Percentiles rank a stretch among this genome's conserved stretches.
These are phyloP conservation scores for Coemansia sp. DNA, from an alignment of 192 early-diverging fungal species.

Conservation along the genomic window DNA sequence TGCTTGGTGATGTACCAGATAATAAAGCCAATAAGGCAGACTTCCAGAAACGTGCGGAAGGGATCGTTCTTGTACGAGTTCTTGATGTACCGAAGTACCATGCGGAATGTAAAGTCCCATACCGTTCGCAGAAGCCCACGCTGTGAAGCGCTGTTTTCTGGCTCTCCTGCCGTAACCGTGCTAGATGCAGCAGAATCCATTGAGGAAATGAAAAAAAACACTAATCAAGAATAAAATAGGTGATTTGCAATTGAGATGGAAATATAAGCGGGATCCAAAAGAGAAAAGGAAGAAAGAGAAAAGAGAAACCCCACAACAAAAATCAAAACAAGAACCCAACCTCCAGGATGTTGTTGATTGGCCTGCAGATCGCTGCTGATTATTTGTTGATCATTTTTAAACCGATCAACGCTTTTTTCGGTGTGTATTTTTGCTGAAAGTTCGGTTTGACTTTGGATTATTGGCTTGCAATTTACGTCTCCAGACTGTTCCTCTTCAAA, in stretches of 20 bases:
- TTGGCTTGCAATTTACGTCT: no score
- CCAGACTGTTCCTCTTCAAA: no score
- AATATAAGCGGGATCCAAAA: neutral
- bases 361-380: no score
- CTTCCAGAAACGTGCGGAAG: constrained; percentile 80
- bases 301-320: no score
- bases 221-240: neutral
- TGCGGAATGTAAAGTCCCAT: constrained; percentile 58
- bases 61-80: constrained; percentile 95
- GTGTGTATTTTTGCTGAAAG: no score
- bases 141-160: constrained; percentile 2
- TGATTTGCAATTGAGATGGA: neutral
- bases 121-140: constrained; percentile 38
- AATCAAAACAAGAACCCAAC: no score
- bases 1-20: constrained; percentile 85
- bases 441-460: no score
- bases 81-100: constrained; percentile 79
- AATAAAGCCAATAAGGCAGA: constrained; percentile 81
- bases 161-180: neutral
- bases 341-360: no score
- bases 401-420: no score
- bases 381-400: no score
- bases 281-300: neutral
- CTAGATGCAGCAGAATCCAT: constrained; percentile 24
- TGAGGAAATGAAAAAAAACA: neutral